Evolutionary conservation across 192 early-diverging fungal species (phyloP).

Genomic region (Coemansia sp.): DNA sequence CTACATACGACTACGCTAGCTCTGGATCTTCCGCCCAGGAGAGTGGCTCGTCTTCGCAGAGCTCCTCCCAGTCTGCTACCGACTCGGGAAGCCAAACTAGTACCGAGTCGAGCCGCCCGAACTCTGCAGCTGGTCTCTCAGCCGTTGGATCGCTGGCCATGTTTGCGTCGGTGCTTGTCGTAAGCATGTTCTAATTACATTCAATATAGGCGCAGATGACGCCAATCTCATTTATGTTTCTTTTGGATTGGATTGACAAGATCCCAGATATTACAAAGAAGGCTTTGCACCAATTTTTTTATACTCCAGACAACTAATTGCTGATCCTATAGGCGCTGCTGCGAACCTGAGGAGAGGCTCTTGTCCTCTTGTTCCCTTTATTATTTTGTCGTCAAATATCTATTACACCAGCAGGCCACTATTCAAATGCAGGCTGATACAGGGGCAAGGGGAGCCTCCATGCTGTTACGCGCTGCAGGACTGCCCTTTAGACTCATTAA

Average conservation of each 20-base stretch:
- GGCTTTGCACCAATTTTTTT: neutral
- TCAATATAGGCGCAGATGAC: neutral
- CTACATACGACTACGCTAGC: slow-evolving; percentile 27
- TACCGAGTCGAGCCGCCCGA: slow-evolving; percentile 18
- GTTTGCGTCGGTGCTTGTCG: slow-evolving; percentile 9
- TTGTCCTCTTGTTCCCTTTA: neutral
- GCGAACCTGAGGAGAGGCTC: neutral
- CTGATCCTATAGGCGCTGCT: neutral
- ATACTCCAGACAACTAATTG: neutral
- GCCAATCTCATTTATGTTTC: neutral
- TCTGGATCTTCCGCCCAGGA: slow-evolving; percentile 10
- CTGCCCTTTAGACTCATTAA: slow-evolving; percentile 27
- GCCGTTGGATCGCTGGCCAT: slow-evolving; percentile 16
- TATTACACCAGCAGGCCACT: neutral
- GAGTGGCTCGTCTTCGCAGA: slow-evolving; percentile 5
- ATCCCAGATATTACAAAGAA: neutral
- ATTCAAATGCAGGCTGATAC: neutral
- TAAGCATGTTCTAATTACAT: neutral
- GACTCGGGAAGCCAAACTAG: slow-evolving; percentile 14
- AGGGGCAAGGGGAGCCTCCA: neutral
- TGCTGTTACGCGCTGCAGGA: slow-evolving; percentile 12
- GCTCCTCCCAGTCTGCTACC: slow-evolving; percentile 12
- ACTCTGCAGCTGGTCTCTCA: slow-evolving; percentile 1
- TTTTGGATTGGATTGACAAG: neutral
- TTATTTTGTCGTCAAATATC: neutral